Percentiles rank a stretch among this genome's conserved stretches.
These are phyloP conservation scores for Talaromyces sp. DNA, from an alignment of 2,329 filamentous ascomycete genomes.

Conservation along the genomic window DNA sequence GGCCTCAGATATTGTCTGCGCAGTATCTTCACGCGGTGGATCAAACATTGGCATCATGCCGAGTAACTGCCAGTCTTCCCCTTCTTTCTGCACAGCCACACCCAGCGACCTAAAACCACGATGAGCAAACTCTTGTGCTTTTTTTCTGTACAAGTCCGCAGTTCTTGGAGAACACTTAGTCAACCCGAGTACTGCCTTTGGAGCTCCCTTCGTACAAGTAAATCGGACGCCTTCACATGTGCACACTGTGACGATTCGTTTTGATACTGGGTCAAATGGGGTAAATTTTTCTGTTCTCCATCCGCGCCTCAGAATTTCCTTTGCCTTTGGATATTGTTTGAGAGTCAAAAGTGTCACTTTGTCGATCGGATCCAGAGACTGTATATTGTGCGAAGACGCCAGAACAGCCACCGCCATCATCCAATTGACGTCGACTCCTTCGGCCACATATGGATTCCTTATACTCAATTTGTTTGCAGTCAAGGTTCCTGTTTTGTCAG, in stretches of 20 bases:
- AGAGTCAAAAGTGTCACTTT: conserved; percentile 74
- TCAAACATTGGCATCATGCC: conserved; percentile 80
- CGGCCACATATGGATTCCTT: conserved; percentile 71
- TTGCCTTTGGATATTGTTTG: conserved; percentile 70
- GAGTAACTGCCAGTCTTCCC: conserved; percentile 68
- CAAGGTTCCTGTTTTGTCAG: conserved; percentile 79
- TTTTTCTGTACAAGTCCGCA: conserved; percentile 64
- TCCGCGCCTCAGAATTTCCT: conserved; percentile 68
- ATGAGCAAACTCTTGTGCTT: conserved; percentile 71
- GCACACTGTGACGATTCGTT: conserved; percentile 70
- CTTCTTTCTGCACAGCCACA: conserved; percentile 73
- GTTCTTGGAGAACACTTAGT: conserved; percentile 65
- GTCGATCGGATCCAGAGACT: conserved; percentile 74
- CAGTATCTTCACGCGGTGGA: conserved; percentile 73
- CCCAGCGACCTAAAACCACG: conserved; percentile 76
- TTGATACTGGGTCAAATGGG: conserved; percentile 69
- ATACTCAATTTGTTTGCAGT: conserved; percentile 63
- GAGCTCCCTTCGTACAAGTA: conserved; percentile 73
- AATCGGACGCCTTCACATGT: conserved; percentile 66
- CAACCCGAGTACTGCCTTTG: conserved; percentile 69
- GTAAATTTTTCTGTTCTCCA: conserved; percentile 76
- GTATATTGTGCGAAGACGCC: conserved; percentile 74
- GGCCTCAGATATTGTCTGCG: conserved; percentile 72
- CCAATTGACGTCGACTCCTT: conserved; percentile 76
- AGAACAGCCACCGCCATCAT: conserved; percentile 78